Percentiles rank a stretch among this genome's conserved stretches.
Conservation (phyloP, 148 eudicot species). For the Mesembryanthemum crystallinum region DNA sequence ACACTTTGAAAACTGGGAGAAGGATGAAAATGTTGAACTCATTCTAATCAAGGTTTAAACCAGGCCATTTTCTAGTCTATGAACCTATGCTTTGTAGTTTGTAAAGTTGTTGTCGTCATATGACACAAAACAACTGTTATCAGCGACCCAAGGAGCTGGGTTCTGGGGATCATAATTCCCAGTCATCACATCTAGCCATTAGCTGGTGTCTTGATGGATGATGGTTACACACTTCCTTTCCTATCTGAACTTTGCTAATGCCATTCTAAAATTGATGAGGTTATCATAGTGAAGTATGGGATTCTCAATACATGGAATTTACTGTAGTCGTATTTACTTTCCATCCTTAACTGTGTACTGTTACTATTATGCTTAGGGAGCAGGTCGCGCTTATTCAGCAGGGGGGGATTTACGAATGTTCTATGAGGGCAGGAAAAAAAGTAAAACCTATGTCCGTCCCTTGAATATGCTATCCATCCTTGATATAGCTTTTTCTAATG, state of each 20-base stretch:
- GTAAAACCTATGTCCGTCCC: constrained; percentile 31
- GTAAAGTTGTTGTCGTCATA: neutral
- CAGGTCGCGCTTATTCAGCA: constrained; percentile 97
- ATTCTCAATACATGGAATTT: neutral
- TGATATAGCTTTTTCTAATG: neutral
- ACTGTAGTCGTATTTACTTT: neutral
- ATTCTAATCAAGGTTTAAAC: constrained; percentile 72
- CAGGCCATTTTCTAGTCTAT: neutral
- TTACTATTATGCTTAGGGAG: constrained; percentile 50
- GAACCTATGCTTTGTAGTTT: neutral
- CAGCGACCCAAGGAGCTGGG: neutral
- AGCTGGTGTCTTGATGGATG: constrained; percentile 1
- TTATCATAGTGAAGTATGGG: too few relatives aligned
- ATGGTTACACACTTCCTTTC: neutral
- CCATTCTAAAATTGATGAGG: neutral
- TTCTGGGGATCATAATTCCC: too few relatives aligned
- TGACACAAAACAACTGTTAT: neutral
- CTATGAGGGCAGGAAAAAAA: constrained; percentile 62
- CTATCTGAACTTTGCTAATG: neutral
- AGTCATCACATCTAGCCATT: neutral
- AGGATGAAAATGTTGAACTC: constrained; percentile 65
- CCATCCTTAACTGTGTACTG: constrained; percentile 5
- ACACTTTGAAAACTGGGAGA: constrained; percentile 90
- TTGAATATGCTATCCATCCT: constrained; percentile 3
- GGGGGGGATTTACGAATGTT: constrained; percentile 95